Evolutionary conservation across 306 rosid species (phyloP), one percentile per base, ranked within the genome.

Genomic region (Benincasa hispida): DNA sequence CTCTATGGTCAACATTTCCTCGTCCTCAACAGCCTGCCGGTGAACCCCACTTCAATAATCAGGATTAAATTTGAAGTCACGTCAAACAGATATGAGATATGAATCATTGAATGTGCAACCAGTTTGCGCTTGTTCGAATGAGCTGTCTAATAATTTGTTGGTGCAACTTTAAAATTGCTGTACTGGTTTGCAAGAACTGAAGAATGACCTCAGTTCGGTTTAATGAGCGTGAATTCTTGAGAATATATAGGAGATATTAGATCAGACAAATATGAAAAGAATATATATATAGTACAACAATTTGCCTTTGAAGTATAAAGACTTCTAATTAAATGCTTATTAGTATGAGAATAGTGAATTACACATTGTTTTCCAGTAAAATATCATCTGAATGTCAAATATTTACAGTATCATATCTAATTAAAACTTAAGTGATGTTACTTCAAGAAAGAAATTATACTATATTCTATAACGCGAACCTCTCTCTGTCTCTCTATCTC

Each of bases 11-110:
- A 37, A 50, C 28, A 65, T 37, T 37, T 21, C 18, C 18, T 66
- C 6, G 30, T 67, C 54, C 5, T 14, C 24, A 47, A 70, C 37
- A 45, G 75, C 57, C 39, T 25, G 4, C 25, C n/a, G 14, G 76
- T 48, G 59, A 72, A 72, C 76, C 76, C 76, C 41, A 72, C 57
- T 37, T 28, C 41, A 72, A 45, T 28, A 72, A 67, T 39, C 54
- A 5, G 14, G 8, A 72, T 47, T 72, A 48, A 72, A 69, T 69
- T 69, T 45, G 30, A 41, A 70, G 39, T 28, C 76, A 17, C 1
- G 28, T 37, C 42, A 19, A 72, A 30, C 42, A 72, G 37, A 45
- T 27, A 42, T n/a, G 58, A 28, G 34, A 41, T 25, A 69, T n/a
- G 58, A 28, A 70, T 45, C 76, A 48, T 6, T 70, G 76, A 15